Base-by-base conservation (phyloP, 2,329 filamentous ascomycete genomes). In the Cadophora luteo-olivacea region DNA sequence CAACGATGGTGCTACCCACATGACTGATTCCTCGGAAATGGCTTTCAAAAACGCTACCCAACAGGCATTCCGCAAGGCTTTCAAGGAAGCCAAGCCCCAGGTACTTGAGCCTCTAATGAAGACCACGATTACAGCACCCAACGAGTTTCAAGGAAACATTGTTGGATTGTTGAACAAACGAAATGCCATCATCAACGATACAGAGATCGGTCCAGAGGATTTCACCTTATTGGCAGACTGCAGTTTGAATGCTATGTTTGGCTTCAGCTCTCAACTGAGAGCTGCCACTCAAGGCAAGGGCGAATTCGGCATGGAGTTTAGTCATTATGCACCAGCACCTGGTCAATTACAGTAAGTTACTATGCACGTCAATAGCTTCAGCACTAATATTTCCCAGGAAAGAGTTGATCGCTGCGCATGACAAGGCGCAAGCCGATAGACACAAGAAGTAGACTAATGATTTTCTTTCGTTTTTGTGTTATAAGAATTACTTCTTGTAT, bases 231-330 rank as follows among this genome's bases (percentile, higher is more conserved):
- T 91, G 66, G 94, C 94, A 32, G 96, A 98, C 82, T 97, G 94
- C 84, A 94, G 91, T 79, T 82, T 99, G 79, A 97, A 98, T 80
- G 89, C 91, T 79, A 99, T 99, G 96, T 99, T 99, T 80, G 96
- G 96, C 72, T 98, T 99, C 83, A 94, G 91, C 77, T 92, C 91
- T 52, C 92, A 97, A 81, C 82, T 99, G 74, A 88, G 96, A 75
- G 96, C 96, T 16, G 92, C 94, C 25, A 98, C 94, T 1, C 96
- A 99, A 83, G 96, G 96, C 71, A 99, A 99, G 86, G 96, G 96
- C 77, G 96, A 99, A 84, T 99, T 97, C 79, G 92, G 88, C 77
- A 98, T 99, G 96, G 96, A 99, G 82, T 99, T 99, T 78, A 96
- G 92, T 81, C 96, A 98, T 83, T 99, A 99, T 77, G 89, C 92